Evolutionary conservation across 805 yeast genomes (phyloP), one percentile per base, ranked within the genome.

Genomic region (Priceomyces castillae): DNA sequence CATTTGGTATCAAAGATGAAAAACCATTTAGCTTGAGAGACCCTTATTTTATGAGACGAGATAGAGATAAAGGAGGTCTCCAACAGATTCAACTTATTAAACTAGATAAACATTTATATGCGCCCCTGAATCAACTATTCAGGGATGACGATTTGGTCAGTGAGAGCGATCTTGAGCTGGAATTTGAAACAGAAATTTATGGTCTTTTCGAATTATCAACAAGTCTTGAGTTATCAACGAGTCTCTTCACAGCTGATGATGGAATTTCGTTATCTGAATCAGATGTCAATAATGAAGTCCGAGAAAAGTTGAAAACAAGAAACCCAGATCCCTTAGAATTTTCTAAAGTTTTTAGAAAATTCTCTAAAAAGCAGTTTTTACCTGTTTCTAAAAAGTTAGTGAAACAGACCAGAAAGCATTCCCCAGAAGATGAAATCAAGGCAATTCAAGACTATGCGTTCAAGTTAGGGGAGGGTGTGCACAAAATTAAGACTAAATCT

Each of bases 401-500:
- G 4, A 16, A 38, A 30, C 17, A n/a, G 15, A 20, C 16, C 12
- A 37, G 28, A 17, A 34, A 37, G 3, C 37, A 26, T 17, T 25
- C 26, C 4, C 37, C 37, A 4, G 46, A 40, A 3, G 50, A 34
- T n/a, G 47, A 44, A 20, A 50, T 47, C 7, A 49, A 50, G 11
- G 39, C 37, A 3, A 53, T 64, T 9, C 68, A 63, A 44, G 53
- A 59, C 16, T 62, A 56, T 42, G 71, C 71, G 3, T 56, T 54
- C 28, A 45, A 51, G 30, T 49, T 65, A 20, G 67, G 68, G 2
- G 48, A 52, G 18, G 59, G 44, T 35, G 40, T 30, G 10, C 36
- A 30, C 6, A 35, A 23, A 17, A 33, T 23, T 7, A 28, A 20
- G 30, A 9, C 33, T 10, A 12, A 25, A 9, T 9, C 20, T 6